Evolutionary conservation across 164 flowering plant genomes (phyloP).

Genomic region (Euptelea pleiosperma): DNA sequence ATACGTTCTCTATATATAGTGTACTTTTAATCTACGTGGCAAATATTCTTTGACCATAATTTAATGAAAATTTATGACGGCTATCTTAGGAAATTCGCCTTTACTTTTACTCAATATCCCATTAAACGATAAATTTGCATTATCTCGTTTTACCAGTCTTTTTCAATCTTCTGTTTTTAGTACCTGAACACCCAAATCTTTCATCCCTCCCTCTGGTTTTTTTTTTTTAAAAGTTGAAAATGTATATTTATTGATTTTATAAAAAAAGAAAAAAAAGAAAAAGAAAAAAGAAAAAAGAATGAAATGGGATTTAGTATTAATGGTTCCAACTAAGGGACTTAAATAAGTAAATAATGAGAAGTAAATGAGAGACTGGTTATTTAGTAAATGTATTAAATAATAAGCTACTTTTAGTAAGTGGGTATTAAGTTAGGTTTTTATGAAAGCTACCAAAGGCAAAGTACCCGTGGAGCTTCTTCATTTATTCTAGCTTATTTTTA

Average conservation of each 20-base stretch:
- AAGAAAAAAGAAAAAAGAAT: neutral
- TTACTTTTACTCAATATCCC: neutral
- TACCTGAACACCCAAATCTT: neutral
- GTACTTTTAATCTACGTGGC: slow-evolving; percentile 8
- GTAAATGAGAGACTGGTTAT: neutral
- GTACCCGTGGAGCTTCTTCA: neutral
- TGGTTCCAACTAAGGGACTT: neutral
- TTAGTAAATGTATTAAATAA: neutral
- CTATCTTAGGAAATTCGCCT: slow-evolving; percentile 4
- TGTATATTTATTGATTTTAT: neutral
- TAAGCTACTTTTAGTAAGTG: slow-evolving; percentile 3
- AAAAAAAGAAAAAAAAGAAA: neutral
- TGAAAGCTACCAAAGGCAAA: slow-evolving; percentile 1
- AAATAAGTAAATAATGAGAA: neutral
- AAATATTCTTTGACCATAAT: slow-evolving; percentile 3
- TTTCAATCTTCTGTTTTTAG: slow-evolving; percentile 5
- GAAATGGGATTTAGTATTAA: neutral
- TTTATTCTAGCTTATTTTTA: neutral
- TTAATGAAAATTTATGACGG: slow-evolving; percentile 3
- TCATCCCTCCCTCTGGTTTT: neutral
- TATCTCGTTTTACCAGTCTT: neutral
- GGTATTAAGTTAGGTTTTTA: slow-evolving; percentile 3
- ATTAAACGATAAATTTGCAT: neutral
- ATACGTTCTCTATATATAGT: too few species aligned
- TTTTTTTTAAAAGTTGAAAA: neutral